Evolutionary conservation across 2,329 filamentous ascomycete genomes (phyloP), one percentile per base, ranked within the genome.

Genomic region (Allantophomopsis lycopodina): DNA sequence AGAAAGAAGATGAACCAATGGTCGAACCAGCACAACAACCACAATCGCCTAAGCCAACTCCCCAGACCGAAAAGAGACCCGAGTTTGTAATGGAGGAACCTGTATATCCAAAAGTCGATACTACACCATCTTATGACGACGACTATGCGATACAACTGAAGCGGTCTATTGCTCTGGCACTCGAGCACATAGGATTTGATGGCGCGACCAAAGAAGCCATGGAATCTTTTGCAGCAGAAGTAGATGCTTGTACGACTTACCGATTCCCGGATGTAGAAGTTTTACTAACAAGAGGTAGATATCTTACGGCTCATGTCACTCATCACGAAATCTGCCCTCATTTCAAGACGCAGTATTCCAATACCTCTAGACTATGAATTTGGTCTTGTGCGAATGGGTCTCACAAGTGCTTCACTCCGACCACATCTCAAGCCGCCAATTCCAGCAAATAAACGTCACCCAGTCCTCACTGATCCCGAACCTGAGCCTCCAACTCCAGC

Each of bases 131-230:
- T 36, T 55, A 52, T 31, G 46, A 56, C 36, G 53, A 55, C 30
- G 48, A 54, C 23, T 50, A 52, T 18, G 41, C 44, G 23, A 35
- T 42, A 15, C 50, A 57, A 2, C 58, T 80, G 18, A 64, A 66
- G 35, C 67, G 73, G 38, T 69, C 72, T 10, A 69, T 79, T 41
- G 68, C 65, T 0, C 53, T 78, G 41, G 65, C 66, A 3, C 54
- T 79, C 20, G 57, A 69, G 33, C 68, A 76, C 44, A 68, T 77
- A 31, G 76, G 76, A 20, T 80, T 79, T 47, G 61, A 68, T 21
- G 60, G 62, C 18, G 67, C 73, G 12, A 66, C 61, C 1, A 62
- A 64, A 7, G 69, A 75, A 39, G 73, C 75, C 2, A 55, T 80
- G 48, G 73, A 79, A 52, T 68, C 68, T 46, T 71, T 79, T 34